Conservation (phyloP, 1,284 basidiomycete species). For the Irpex sp. region DNA sequence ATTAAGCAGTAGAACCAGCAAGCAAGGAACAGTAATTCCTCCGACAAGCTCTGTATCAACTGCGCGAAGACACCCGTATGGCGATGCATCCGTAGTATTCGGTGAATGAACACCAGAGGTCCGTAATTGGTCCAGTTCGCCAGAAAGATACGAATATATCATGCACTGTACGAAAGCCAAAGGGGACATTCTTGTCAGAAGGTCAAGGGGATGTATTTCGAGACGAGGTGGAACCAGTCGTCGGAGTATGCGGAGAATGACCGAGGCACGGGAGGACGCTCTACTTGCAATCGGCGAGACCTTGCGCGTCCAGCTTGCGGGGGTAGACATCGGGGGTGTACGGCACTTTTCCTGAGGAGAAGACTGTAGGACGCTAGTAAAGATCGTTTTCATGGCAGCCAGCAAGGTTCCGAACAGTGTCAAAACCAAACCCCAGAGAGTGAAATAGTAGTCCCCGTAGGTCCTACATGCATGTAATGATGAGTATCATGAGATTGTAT, state of each 20-base stretch:
- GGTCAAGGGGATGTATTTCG: constrained; percentile 79
- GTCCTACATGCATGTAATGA: constrained; percentile 47
- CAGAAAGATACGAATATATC: constrained; percentile 69
- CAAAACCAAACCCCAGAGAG: constrained; percentile 75
- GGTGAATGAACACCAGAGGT: constrained; percentile 23
- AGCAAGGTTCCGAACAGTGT: constrained; percentile 87
- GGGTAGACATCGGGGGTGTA: constrained; percentile 12
- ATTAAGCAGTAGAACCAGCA: constrained; percentile 66
- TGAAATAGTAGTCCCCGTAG: constrained; percentile 90
- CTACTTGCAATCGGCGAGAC: constrained; percentile 1
- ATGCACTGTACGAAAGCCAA: constrained; percentile 87
- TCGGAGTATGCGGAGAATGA: neutral
- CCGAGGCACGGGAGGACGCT: neutral
- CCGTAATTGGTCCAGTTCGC: constrained; percentile 71
- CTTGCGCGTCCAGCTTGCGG: constrained; percentile 11
- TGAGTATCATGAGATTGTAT: neutral
- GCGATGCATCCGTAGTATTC: neutral
- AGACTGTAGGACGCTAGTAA: constrained; percentile 79
- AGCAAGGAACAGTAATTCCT: constrained; percentile 48
- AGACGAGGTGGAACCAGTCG: constrained; percentile 42
- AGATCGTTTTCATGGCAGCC: constrained; percentile 88
- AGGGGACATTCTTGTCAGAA: constrained; percentile 82
- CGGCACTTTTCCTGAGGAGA: neutral
- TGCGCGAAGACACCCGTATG: neutral
- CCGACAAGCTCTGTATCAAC: constrained; percentile 8